Evolutionary conservation across 2,329 filamentous ascomycete species (phyloP), one percentile per base, ranked within the genome.

Genomic region (Penicillium sp.): DNA sequence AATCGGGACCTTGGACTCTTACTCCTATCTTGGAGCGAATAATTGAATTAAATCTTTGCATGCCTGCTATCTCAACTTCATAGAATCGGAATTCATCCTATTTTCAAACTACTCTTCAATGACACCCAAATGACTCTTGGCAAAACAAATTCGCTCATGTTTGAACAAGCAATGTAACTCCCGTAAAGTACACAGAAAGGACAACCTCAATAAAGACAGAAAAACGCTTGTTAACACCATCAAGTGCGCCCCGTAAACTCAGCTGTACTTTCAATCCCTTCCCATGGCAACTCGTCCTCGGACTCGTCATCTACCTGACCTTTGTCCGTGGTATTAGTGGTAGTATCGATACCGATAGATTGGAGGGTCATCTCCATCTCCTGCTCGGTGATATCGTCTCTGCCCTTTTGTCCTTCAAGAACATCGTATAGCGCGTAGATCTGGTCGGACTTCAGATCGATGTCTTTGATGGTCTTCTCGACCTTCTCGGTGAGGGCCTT

Each of bases 391-490:
- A 88, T 85, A 57, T 80, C 77, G 63, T 83, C 81, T 0, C 84
- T 84, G 2, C 79, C 79, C 73, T 88, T 89, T 68, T 92, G 88
- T 5, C 87, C 89, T 70, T 92, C 89, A 0, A 94, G 77, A 1
- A 94, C 89, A 68, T 95, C 90, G 62, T 92, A 89, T 13, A 95
- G 77, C 38, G 83, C 81, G 72, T 95, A 95, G 38, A 95, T 85
- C 69, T 92, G 88, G 55, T 89, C 86, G 24, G 85, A 84, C 71
- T 92, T 90, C 63, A 81, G 79, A 63, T 91, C 87, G 22, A 90
- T 81, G 46, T 81, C 79, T 54, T 79, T 79, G 38, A 87, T 74
- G 18, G 90, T 65, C 20, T 75, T 75, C 54, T 84, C 79, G 31
- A 92, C 86, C 50, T 80, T 81, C 25, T 76, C 77, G 25, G 82